Evolutionary conservation across 2,329 filamentous ascomycete genomes (phyloP).

Genomic region (Aureobasidium namibiae): DNA sequence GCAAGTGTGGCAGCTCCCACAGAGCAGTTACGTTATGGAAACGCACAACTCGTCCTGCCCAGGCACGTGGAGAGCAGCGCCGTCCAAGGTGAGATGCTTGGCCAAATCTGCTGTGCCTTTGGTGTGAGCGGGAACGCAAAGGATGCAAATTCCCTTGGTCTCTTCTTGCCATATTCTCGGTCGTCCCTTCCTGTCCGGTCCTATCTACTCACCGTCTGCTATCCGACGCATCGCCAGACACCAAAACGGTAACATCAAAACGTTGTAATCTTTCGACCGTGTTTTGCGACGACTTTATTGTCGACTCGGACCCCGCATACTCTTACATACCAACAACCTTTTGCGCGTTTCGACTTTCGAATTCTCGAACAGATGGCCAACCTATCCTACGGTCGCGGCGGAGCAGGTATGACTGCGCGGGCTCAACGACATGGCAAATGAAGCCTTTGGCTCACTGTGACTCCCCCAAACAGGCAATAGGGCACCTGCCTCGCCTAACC

Average conservation of each 20-base stretch:
- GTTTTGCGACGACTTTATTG: background rate
- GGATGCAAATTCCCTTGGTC: background rate
- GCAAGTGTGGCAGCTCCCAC: background rate
- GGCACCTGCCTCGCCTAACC: constrained; percentile 29
- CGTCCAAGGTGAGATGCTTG: background rate
- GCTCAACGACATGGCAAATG: background rate
- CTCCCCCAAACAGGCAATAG: constrained; percentile 37
- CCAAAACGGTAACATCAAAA: constrained; percentile 2
- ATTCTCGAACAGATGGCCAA: constrained; percentile 15
- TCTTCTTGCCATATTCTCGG: background rate
- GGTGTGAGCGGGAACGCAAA: background rate
- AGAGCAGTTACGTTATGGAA: constrained; percentile 5
- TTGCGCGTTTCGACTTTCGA: background rate
- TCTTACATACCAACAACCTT: background rate
- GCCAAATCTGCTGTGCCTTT: background rate
- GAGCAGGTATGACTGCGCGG: constrained; percentile 48
- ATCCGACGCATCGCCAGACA: background rate
- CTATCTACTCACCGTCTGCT: background rate
- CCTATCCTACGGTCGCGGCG: constrained; percentile 64
- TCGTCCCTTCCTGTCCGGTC: background rate
- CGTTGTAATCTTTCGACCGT: background rate
- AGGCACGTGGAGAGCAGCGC: constrained; percentile 1
- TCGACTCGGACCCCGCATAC: background rate
- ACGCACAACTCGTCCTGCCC: background rate
- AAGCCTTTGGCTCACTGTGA: background rate